phyloP scores from a whole-genome alignment of 306 rosid species.

The Cercis canadensis region DNA sequence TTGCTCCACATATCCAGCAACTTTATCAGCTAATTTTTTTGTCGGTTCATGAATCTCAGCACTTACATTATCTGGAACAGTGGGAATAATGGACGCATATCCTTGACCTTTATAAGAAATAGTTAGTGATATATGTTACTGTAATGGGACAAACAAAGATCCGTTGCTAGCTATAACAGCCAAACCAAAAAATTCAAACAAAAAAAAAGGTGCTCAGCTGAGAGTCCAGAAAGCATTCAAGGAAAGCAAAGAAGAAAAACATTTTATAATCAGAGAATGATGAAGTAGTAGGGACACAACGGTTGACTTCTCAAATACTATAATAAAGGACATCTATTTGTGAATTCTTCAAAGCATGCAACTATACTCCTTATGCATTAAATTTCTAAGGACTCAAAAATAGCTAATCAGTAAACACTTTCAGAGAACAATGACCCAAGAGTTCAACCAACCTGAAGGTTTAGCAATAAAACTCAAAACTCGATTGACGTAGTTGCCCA shows the following conservation, averaged over 20 bases:
- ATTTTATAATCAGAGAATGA: constrained; percentile 3
- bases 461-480: constrained; percentile 95
- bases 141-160: background rate
- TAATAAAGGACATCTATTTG: constrained; percentile 22
- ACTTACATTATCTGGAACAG: constrained; percentile 64
- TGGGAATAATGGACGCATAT: constrained; percentile 73
- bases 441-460: constrained; percentile 82
- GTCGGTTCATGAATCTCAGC: constrained; percentile 66
- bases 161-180: too few relatives aligned
- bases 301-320: background rate
- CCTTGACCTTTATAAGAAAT: constrained; percentile 72
- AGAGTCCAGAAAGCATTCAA: background rate
- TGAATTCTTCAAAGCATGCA: constrained; percentile 23
- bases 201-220: background rate
- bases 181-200: background rate
- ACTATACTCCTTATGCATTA: constrained; percentile 13
- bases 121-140: background rate
- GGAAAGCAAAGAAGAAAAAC: constrained; percentile 1
- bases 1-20: constrained; percentile 69
- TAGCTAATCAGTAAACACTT: constrained; percentile 27
- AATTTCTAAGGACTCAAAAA: constrained; percentile 12
- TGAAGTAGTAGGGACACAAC: constrained; percentile 12
- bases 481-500: constrained; percentile 92
- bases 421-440: constrained; percentile 19
- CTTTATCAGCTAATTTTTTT: constrained; percentile 62